A percentile compares a stretch with the other conserved stretches of the same genome.
phyloP scores from a whole-genome alignment of 192 early-diverging fungal species.

The Oehlia diaphana region DNA sequence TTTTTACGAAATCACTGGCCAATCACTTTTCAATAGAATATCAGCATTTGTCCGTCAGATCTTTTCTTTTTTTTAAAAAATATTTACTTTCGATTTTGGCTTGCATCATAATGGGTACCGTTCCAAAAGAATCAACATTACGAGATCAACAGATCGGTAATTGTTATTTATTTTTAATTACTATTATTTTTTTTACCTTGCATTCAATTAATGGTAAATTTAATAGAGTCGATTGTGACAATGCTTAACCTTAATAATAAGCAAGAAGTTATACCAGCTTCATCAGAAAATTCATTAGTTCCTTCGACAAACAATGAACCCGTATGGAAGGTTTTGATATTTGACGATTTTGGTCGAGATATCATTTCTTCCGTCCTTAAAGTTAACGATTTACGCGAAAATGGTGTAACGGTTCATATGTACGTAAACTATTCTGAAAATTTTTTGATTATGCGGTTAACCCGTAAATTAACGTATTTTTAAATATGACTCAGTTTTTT shows the following conservation, averaged over 20 bases:
- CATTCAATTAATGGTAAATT: not conserved
- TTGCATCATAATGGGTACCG: slow-evolving; percentile 32
- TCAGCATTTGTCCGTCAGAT: too few species aligned
- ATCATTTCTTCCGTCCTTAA: slow-evolving; percentile 96
- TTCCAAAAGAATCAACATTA: slow-evolving; percentile 42
- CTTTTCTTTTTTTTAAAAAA: not conserved
- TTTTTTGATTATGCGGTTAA: not conserved
- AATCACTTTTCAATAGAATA: not conserved
- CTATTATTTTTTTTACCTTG: not conserved
- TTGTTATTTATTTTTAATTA: slow-evolving; percentile 7
- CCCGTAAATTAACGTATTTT: not conserved
- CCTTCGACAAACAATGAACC: slow-evolving; percentile 50
- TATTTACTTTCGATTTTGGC: not conserved
- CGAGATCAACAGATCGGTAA: slow-evolving; percentile 68
- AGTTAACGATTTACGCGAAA: slow-evolving; percentile 92
- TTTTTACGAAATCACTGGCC: not conserved
- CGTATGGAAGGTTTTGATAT: slow-evolving; percentile 97
- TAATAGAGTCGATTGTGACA: slow-evolving; percentile 71
- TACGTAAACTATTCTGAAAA: slow-evolving; percentile 34
- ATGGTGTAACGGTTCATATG: slow-evolving; percentile 98
- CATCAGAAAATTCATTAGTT: slow-evolving; percentile 35
- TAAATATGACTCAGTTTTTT: slow-evolving; percentile 5
- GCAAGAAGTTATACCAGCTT: slow-evolving; percentile 38
- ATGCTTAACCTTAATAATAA: slow-evolving; percentile 88
- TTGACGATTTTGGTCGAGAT: slow-evolving; percentile 91